A percentile compares a stretch with the other conserved stretches of the same genome.
Conservation (phyloP, 1,284 basidiomycete species). For the Hypsizygus ulmarius region DNA sequence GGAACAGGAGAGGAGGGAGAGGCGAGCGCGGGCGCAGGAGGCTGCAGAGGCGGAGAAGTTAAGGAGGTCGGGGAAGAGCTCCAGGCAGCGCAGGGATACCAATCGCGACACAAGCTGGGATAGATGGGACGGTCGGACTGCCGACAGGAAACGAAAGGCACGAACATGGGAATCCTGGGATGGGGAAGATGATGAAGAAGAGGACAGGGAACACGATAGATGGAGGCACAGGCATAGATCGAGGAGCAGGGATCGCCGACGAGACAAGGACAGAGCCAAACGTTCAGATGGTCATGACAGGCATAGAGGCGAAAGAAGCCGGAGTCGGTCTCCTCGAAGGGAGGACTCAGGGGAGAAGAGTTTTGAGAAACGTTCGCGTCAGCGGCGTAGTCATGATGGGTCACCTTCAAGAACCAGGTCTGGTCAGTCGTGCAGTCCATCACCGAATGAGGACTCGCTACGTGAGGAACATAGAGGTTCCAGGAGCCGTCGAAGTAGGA, state of each 20-base stretch:
- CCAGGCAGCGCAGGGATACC: conserved; percentile 3
- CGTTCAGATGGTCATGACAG: conserved; percentile 19
- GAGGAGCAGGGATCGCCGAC: conserved; percentile 23
- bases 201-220: conserved; percentile 17
- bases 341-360: conserved; percentile 3
- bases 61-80: conserved; percentile 36
- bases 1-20: conserved; percentile 43
- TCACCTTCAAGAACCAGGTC: conserved; percentile 3
- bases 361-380: conserved; percentile 3
- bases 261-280: conserved; percentile 24
- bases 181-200: conserved; percentile 29
- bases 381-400: conserved; percentile 6
- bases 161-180: conserved; percentile 41
- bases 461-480: conserved; percentile 3
- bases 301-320: conserved; percentile 12
- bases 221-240: conserved; percentile 23
- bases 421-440: background rate
- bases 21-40: conserved; percentile 64
- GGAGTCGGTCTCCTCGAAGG: conserved; percentile 12
- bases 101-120: conserved; percentile 40
- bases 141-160: conserved; percentile 41
- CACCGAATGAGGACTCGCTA: conserved; percentile 3
- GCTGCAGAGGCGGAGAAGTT: conserved; percentile 62
- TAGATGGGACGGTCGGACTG: conserved; percentile 45
- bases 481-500: conserved; percentile 8